These are phyloP conservation scores for Zygosaccharomyces lentus DNA, from an alignment of 805 yeast genomes.

Conservation along the genomic window DNA sequence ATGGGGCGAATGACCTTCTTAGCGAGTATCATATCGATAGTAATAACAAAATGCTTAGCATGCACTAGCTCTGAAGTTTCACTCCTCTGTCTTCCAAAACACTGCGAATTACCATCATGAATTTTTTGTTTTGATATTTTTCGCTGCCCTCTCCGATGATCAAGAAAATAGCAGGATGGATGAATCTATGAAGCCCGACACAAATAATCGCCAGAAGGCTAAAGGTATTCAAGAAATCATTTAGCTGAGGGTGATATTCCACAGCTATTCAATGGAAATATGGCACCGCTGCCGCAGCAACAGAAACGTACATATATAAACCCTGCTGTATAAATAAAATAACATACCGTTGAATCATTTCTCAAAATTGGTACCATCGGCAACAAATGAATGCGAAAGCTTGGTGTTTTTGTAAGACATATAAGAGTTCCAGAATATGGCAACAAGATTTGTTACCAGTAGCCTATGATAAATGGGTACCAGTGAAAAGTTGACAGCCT, in stretches of 20 bases:
- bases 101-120: no score
- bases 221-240: no score
- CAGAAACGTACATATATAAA: not conserved
- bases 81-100: no score
- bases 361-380: not conserved
- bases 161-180: no score
- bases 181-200: not conserved
- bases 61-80: no score
- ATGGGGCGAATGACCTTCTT: not conserved
- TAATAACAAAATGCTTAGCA: not conserved
- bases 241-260: no score
- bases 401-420: constrained; percentile 52
- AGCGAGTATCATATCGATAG: constrained; percentile 1
- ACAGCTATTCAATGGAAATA: no score
- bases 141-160: not conserved
- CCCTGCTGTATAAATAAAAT: not conserved
- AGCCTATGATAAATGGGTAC: constrained; percentile 71
- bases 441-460: constrained; percentile 61
- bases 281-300: not conserved
- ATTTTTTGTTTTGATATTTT: no score
- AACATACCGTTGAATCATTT: not conserved
- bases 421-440: constrained; percentile 82
- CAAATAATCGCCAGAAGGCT: not conserved
- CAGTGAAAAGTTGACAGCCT: constrained; percentile 66
- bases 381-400: not conserved